A percentile compares a stretch with the other conserved stretches of the same genome.
Evolutionary conservation across 129 eudicot genomes (phyloP).

Genomic region (Daucus carota): DNA sequence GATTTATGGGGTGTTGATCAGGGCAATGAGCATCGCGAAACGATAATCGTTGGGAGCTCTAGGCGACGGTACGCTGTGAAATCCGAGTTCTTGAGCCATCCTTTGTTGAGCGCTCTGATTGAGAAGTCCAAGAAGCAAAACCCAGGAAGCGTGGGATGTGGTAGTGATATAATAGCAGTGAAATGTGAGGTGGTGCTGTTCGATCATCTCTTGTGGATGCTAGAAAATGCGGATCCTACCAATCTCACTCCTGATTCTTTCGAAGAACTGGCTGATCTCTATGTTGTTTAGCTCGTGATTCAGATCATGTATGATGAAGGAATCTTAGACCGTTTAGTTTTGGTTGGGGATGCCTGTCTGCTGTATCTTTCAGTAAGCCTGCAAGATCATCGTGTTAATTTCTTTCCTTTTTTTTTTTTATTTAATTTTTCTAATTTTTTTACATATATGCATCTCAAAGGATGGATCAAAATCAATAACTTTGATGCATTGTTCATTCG

Average conservation of each 20-base stretch:
- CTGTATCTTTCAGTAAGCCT: conserved; percentile 3
- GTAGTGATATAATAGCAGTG: conserved; percentile 25
- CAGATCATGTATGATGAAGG: background rate
- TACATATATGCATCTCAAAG: background rate
- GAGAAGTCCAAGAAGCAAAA: conserved; percentile 30
- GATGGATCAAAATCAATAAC: background rate
- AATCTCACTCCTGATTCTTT: background rate
- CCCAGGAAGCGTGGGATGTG: background rate
- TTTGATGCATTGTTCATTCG: background rate
- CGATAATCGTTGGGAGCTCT: conserved; percentile 62
- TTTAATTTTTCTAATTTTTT: too few relatives aligned
- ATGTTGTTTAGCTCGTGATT: background rate
- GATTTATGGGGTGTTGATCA: conserved; percentile 21
- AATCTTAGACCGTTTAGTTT: background rate
- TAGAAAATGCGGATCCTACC: conserved; percentile 9
- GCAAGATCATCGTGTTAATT: background rate
- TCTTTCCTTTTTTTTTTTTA: too few relatives aligned
- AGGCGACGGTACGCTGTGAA: conserved; percentile 53
- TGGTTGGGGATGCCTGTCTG: background rate
- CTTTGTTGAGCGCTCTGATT: conserved; percentile 47
- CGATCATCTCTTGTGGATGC: conserved; percentile 33
- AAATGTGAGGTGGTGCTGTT: conserved; percentile 70
- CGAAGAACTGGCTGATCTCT: conserved; percentile 15
- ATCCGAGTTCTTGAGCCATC: conserved; percentile 63
- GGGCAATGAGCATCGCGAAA: conserved; percentile 24